Percentiles rank a stretch among this genome's conserved stretches.
Conservation (phyloP, 306 rosid species). For the Medicago ruthenica region DNA sequence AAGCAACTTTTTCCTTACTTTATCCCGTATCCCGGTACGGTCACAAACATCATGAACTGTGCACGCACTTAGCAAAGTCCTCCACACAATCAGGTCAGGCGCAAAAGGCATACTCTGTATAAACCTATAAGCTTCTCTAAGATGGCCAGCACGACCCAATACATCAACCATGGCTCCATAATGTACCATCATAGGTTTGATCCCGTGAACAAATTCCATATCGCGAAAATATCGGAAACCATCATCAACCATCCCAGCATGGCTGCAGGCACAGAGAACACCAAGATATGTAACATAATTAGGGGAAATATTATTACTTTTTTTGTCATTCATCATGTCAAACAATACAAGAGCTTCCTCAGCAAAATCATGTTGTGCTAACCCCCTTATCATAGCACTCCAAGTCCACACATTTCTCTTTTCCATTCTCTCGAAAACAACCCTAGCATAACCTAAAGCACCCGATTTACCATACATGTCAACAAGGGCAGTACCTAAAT, state of each 20-base stretch:
- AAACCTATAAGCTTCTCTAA: conserved; percentile 74
- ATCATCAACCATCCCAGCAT: conserved; percentile 72
- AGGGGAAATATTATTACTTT: conserved; percentile 52
- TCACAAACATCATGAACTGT: conserved; percentile 55
- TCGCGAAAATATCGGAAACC: conserved; percentile 66
- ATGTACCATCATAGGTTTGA: conserved; percentile 75
- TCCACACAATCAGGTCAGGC: conserved; percentile 77
- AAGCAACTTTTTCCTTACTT: conserved; percentile 72
- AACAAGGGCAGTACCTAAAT: conserved; percentile 82
- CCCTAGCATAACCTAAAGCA: conserved; percentile 58
- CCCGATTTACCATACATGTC: conserved; percentile 93
- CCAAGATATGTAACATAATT: conserved; percentile 88
- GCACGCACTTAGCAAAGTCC: conserved; percentile 86
- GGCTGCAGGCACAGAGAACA: conserved; percentile 90
- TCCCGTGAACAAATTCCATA: conserved; percentile 71
- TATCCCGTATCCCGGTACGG: conserved; percentile 56
- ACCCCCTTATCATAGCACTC: conserved; percentile 91
- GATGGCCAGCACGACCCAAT: conserved; percentile 73
- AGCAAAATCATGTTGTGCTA: conserved; percentile 88
- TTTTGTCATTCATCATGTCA: conserved; percentile 45
- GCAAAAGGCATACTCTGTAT: conserved; percentile 66
- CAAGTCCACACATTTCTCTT: conserved; percentile 89
- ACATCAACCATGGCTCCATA: conserved; percentile 89
- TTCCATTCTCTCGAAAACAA: conserved; percentile 63
- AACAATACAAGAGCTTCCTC: conserved; percentile 74